These are phyloP conservation scores for Skeletonema costatum DNA, from an alignment of 108 stramenopile species.

Conservation along the genomic window DNA sequence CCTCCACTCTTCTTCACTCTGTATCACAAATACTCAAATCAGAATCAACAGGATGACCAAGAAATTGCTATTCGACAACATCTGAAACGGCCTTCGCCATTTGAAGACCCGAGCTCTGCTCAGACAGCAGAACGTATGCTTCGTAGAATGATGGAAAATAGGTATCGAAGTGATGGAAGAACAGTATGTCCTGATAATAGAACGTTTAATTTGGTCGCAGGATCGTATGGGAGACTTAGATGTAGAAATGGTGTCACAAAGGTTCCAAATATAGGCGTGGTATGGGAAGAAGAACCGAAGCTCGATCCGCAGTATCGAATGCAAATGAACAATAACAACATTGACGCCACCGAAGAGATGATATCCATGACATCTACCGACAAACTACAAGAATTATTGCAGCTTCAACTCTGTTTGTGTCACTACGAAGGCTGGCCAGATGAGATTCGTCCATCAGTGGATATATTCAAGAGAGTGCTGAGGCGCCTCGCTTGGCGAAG, in stretches of 20 bases:
- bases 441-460: conserved; percentile 24
- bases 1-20: conserved; percentile 40
- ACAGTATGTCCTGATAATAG: conserved; percentile 44
- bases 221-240: conserved; percentile 40
- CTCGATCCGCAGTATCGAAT: conserved; percentile 12
- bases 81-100: conserved; percentile 32
- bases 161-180: conserved; percentile 46
- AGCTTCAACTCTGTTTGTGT: conserved; percentile 43
- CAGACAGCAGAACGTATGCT: conserved; percentile 47
- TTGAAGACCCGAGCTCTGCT: conserved; percentile 40
- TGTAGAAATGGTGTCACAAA: not conserved
- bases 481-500: conserved; percentile 31
- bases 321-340: conserved; percentile 1
- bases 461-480: conserved; percentile 38
- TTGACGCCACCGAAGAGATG: conserved; percentile 3
- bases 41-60: conserved; percentile 13
- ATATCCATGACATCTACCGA: conserved; percentile 24
- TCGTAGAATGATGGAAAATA: conserved; percentile 58
- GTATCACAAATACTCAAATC: conserved; percentile 11
- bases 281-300: conserved; percentile 39
- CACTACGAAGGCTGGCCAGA: conserved; percentile 42
- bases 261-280: conserved; percentile 2
- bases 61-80: conserved; percentile 13
- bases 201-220: conserved; percentile 48
- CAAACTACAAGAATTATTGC: conserved; percentile 41